Conservation (phyloP, 805 yeast species). For the Pichia nanzhaoensis region DNA sequence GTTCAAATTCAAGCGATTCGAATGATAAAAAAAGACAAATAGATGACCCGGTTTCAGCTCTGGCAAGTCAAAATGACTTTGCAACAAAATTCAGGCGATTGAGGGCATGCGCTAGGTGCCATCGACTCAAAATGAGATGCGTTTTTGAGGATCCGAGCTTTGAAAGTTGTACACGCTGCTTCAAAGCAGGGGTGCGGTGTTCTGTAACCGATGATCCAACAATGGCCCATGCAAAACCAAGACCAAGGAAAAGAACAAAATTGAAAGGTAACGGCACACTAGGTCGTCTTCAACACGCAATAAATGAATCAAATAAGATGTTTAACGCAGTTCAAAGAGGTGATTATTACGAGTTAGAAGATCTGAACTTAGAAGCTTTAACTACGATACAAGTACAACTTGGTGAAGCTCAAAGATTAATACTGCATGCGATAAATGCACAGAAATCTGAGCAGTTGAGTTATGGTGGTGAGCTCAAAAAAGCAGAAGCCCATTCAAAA, state of each 20-base stretch:
- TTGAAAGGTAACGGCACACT: constrained; percentile 24
- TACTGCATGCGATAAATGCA: constrained; percentile 24
- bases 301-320: constrained; percentile 22
- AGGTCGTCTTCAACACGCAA: constrained; percentile 23
- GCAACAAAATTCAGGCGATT: constrained; percentile 39
- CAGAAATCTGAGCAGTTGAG: constrained; percentile 1
- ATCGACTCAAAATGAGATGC: constrained; percentile 46
- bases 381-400: constrained; percentile 26
- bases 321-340: constrained; percentile 20
- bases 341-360: constrained; percentile 15
- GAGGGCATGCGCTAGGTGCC: constrained; percentile 52
- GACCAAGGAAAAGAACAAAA: constrained; percentile 30
- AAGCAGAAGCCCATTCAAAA: constrained; percentile 3
- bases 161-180: constrained; percentile 41
- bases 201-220: constrained; percentile 50
- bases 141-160: constrained; percentile 41
- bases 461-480: not conserved
- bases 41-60: constrained; percentile 1
- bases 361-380: constrained; percentile 18
- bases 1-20: not conserved
- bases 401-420: constrained; percentile 27
- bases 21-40: not conserved
- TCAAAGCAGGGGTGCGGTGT: constrained; percentile 37
- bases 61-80: constrained; percentile 25
- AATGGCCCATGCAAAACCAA: constrained; percentile 31